Conservation (phyloP, 2,329 filamentous ascomycete genomes). For the Neonectria magnoliae region DNA sequence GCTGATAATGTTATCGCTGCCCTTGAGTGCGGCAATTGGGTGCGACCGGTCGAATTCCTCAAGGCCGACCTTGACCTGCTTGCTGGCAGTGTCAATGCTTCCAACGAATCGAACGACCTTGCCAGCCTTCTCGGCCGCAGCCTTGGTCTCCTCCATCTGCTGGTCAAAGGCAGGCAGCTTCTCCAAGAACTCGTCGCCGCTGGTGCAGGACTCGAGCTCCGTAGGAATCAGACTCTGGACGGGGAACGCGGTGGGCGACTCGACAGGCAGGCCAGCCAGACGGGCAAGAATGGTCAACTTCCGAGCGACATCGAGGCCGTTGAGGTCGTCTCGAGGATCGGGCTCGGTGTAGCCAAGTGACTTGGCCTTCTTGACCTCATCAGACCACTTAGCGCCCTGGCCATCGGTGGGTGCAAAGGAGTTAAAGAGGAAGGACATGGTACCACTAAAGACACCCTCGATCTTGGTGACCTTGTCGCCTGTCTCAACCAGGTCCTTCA, state of each 20-base stretch:
- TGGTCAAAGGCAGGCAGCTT: conserved; percentile 83
- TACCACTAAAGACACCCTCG: conserved; percentile 97
- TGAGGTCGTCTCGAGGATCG: conserved; percentile 86
- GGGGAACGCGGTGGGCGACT: conserved; percentile 88
- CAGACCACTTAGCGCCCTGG: conserved; percentile 83
- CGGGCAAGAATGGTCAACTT: conserved; percentile 96
- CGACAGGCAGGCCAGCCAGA: conserved; percentile 81
- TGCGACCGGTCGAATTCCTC: conserved; percentile 89
- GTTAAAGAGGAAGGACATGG: conserved; percentile 98
- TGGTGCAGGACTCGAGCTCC: conserved; percentile 79
- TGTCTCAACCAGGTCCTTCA: conserved; percentile 94
- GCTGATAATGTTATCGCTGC: conserved; percentile 98
- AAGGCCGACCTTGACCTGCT: conserved; percentile 89
- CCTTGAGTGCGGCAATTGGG: conserved; percentile 93
- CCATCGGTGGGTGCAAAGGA: conserved; percentile 87
- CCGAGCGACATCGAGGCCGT: conserved; percentile 89
- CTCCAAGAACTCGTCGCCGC: conserved; percentile 86
- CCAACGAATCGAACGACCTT: conserved; percentile 96
- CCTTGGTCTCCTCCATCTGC: conserved; percentile 90
- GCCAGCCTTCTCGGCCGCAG: conserved; percentile 83
- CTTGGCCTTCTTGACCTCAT: conserved; percentile 92
- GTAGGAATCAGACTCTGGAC: conserved; percentile 93
- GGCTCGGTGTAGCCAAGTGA: conserved; percentile 92
- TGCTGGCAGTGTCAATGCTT: conserved; percentile 84
- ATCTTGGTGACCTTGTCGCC: conserved; percentile 92